phyloP scores from a whole-genome alignment of 2,329 filamentous ascomycete genomes.

The Fusarium albosuccineum region DNA sequence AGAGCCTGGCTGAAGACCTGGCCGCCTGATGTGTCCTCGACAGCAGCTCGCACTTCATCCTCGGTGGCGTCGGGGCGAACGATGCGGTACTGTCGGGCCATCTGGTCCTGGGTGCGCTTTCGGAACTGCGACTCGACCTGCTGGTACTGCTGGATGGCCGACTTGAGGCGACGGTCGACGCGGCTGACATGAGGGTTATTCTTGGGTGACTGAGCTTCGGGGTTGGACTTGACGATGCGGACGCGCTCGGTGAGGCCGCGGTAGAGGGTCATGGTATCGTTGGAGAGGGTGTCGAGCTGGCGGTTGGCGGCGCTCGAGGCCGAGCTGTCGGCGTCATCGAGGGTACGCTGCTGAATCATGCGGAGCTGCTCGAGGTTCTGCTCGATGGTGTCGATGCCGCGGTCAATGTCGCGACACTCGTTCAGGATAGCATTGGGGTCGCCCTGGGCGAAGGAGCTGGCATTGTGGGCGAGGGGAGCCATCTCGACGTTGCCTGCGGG shows the following conservation, averaged over 20 bases:
- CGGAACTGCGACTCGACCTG: constrained; percentile 83
- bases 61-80: constrained; percentile 85
- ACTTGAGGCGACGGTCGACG: constrained; percentile 83
- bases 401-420: constrained; percentile 84
- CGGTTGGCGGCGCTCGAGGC: constrained; percentile 74
- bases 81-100: constrained; percentile 91
- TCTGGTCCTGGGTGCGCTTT: constrained; percentile 83
- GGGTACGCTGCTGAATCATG: constrained; percentile 76
- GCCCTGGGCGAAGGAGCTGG: constrained; percentile 58
- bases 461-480: constrained; percentile 71
- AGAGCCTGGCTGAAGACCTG: constrained; percentile 92
- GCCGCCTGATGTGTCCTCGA: constrained; percentile 77
- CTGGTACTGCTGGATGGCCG: constrained; percentile 85
- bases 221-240: constrained; percentile 84
- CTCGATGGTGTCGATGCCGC: constrained; percentile 81
- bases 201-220: constrained; percentile 77
- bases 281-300: constrained; percentile 78
- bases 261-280: constrained; percentile 87
- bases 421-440: constrained; percentile 86
- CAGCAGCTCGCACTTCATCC: constrained; percentile 80
- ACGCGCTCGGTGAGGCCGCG: constrained; percentile 83
- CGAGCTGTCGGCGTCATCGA: constrained; percentile 81
- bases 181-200: constrained; percentile 86
- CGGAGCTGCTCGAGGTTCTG: constrained; percentile 78
- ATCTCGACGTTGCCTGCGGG: constrained; percentile 73